Base-by-base conservation (phyloP, 1,284 basidiomycete genomes). In the Moesziomyces antarcticus region DNA sequence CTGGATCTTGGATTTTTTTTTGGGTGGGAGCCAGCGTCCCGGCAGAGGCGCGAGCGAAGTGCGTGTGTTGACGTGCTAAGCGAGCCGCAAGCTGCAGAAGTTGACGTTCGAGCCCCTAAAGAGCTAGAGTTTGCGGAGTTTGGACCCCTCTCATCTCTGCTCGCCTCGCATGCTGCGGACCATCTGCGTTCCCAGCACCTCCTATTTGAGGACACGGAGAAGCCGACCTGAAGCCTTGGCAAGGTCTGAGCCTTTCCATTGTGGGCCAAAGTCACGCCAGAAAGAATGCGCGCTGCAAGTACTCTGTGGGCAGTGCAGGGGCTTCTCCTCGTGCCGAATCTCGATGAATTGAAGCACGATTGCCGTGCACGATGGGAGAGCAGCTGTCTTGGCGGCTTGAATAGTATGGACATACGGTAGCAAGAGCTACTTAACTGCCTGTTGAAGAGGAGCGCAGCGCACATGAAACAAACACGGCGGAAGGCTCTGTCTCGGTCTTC, bases 41-140 rank as follows among this genome's bases (percentile, higher is more conserved):
- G 18, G 18, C 42, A 20, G 18, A 43, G 14, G 21, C 25, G n/a
- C 18, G 42, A 43, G 42, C n/a, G 18, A 18, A 18, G 14, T 3
- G n/a, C n/a, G n/a, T 10, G n/a, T 10, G 5, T 21, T 37, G 35
- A 27, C 20, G 35, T 42, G 50, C 35, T 21, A 42, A 37, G 37
- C 37, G 40, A 42, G 20, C 20, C 5, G 40, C 37, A 54, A 62
- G 56, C 51, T 63, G 59, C 59, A 63, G 14, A 48, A 14, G 35
- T 62, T 49, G 66, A 63, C 55, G 43, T 25, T 14, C 43, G 51
- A 62, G 56, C 59, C 56, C 59, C 55, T 69, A 50, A 68, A 58
- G 13, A 20, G n/a, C 40, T 58, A 40, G 51, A 54, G 50, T 53
- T 56, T 43, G 53, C 60, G 53, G 53, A 62, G 60, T 56, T 56